Evolutionary conservation across 1,139 yeast genomes (phyloP).

Genomic region (Hemisphaericaspora subhashii): DNA sequence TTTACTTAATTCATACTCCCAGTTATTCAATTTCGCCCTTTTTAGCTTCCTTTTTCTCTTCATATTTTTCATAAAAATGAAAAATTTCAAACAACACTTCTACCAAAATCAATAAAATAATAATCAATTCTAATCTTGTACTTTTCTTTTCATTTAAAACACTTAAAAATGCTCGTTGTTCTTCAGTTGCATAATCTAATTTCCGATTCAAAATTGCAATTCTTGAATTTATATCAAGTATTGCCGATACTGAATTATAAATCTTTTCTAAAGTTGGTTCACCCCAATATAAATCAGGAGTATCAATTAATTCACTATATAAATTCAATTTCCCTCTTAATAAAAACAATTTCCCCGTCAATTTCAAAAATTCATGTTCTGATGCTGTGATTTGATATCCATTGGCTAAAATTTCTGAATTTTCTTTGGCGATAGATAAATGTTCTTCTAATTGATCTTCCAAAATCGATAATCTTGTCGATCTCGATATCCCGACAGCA

Average conservation of each 20-base stretch:
- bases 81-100: slow-evolving; percentile 80
- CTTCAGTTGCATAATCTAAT: slow-evolving; percentile 87
- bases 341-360: slow-evolving; percentile 73
- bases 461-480: slow-evolving; percentile 78
- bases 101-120: slow-evolving; percentile 74
- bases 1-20: not conserved
- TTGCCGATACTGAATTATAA: slow-evolving; percentile 67
- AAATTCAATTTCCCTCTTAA: slow-evolving; percentile 79
- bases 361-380: slow-evolving; percentile 62
- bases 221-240: slow-evolving; percentile 74
- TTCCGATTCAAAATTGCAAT: slow-evolving; percentile 79
- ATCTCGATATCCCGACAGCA: slow-evolving; percentile 82
- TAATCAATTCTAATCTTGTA: slow-evolving; percentile 82
- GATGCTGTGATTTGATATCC: slow-evolving; percentile 59
- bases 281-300: slow-evolving; percentile 92
- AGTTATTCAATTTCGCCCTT: not conserved
- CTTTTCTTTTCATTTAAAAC: slow-evolving; percentile 77
- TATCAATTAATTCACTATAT: slow-evolving; percentile 86
- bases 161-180: slow-evolving; percentile 73
- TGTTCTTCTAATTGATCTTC: slow-evolving; percentile 73
- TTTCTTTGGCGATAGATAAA: slow-evolving; percentile 57
- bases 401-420: slow-evolving; percentile 64
- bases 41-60: slow-evolving; percentile 7
- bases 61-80: slow-evolving; percentile 38
- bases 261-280: slow-evolving; percentile 81